phyloP scores from a whole-genome alignment of 2,329 filamentous ascomycete genomes.

The Aspergillus aculeatinus region DNA sequence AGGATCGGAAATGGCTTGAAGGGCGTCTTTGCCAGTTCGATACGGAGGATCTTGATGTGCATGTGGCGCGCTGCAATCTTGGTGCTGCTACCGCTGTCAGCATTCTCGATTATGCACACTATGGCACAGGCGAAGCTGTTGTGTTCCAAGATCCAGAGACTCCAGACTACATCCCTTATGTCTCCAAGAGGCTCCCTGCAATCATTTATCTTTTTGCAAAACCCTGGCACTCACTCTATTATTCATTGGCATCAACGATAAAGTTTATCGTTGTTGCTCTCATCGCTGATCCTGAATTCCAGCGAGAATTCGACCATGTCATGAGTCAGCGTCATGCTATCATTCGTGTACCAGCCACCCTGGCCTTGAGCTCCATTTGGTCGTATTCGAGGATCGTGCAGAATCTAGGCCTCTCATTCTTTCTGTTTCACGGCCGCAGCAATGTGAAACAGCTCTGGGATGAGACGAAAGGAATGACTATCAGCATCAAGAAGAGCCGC shows the following conservation, averaged over 20 bases:
- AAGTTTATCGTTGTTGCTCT: conserved; percentile 53
- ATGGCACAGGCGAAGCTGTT: conserved; percentile 27
- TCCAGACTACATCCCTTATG: conserved; percentile 29
- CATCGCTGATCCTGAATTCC: conserved; percentile 54
- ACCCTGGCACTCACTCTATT: conserved; percentile 44
- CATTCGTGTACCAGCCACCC: conserved; percentile 39
- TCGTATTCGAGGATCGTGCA: conserved; percentile 48
- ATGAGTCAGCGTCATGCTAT: conserved; percentile 36
- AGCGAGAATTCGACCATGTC: conserved; percentile 51
- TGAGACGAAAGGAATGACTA: conserved; percentile 51
- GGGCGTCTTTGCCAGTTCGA: conserved; percentile 39
- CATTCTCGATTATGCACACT: conserved; percentile 33
- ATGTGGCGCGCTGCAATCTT: conserved; percentile 51
- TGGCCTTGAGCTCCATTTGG: conserved; percentile 50
- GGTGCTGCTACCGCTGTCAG: conserved; percentile 41
- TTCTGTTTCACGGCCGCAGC: conserved; percentile 51
- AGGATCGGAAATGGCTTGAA: conserved; percentile 47
- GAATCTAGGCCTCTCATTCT: conserved; percentile 46
- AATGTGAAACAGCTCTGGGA: conserved; percentile 50
- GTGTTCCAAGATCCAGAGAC: conserved; percentile 27
- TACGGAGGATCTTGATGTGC: conserved; percentile 40
- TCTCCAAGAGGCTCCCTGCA: conserved; percentile 25
- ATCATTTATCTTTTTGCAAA: conserved; percentile 29
- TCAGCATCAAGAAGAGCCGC: conserved; percentile 48
- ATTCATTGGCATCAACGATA: conserved; percentile 43